phyloP scores from a whole-genome alignment of 495 filamentous ascomycete genomes.

The Aspergillus wentii region DNA sequence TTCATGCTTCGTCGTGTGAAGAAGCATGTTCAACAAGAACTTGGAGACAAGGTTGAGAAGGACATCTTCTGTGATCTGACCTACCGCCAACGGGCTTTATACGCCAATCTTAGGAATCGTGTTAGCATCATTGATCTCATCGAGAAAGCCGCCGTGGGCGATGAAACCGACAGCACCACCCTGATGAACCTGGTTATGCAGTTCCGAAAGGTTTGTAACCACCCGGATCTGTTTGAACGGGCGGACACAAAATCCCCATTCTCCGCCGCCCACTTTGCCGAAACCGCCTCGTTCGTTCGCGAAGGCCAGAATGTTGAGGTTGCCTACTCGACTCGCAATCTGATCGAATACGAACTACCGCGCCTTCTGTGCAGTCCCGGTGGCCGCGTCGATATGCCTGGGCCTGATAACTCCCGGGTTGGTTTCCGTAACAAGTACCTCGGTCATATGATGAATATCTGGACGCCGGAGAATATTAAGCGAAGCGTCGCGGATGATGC shows the following conservation, averaged over 20 bases:
- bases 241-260: slow-evolving; percentile 87
- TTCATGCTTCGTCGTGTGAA: slow-evolving; percentile 99
- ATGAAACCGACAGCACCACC: slow-evolving; percentile 90
- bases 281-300: slow-evolving; percentile 89
- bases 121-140: slow-evolving; percentile 98
- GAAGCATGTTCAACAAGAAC: slow-evolving; percentile 97
- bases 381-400: slow-evolving; percentile 71
- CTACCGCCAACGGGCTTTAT: slow-evolving; percentile 94
- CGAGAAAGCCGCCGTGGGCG: slow-evolving; percentile 91
- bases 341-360: slow-evolving; percentile 80
- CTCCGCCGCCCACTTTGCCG: slow-evolving; percentile 77
- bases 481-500: slow-evolving; percentile 48
- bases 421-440: slow-evolving; percentile 76
- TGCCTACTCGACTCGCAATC: slow-evolving; percentile 79
- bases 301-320: slow-evolving; percentile 78
- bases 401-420: slow-evolving; percentile 64
- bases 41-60: slow-evolving; percentile 96
- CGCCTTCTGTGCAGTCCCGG: slow-evolving; percentile 70
- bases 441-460: slow-evolving; percentile 79
- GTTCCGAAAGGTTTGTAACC: slow-evolving; percentile 98
- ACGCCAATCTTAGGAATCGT: slow-evolving; percentile 84
- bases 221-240: slow-evolving; percentile 94
- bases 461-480: slow-evolving; percentile 74
- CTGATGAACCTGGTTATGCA: slow-evolving; percentile 99
- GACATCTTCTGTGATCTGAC: slow-evolving; percentile 97